These are phyloP conservation scores for Pontederia paniculata DNA, from an alignment of 176 grass and related monocot genomes.

Conservation along the genomic window DNA sequence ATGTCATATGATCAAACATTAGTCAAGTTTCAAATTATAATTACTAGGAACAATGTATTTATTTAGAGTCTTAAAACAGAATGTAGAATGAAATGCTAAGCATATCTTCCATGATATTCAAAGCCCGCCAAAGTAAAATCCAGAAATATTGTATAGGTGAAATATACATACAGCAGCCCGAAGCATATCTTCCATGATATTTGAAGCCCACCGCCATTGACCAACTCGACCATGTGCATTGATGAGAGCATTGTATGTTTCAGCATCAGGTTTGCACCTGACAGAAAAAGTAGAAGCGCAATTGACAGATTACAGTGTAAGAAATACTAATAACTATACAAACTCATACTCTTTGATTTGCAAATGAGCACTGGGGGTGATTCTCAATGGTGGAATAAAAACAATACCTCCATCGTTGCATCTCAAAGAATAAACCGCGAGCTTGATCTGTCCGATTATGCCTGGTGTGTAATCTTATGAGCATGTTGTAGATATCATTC, in stretches of 20 bases:
- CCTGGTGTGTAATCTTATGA: conserved; percentile 73
- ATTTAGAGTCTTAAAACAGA: too few relatives aligned
- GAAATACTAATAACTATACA: conserved; percentile 19
- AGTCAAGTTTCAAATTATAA: too few relatives aligned
- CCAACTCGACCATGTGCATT: conserved; percentile 79
- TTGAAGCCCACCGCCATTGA: conserved; percentile 90
- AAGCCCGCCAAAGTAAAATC: conserved; percentile 34
- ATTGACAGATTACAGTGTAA: conserved; percentile 5
- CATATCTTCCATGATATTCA: conserved; percentile 99
- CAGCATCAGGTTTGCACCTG: conserved; percentile 88
- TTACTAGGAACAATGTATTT: too few relatives aligned
- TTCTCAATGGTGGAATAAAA: background rate
- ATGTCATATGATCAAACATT: too few relatives aligned
- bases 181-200: conserved; percentile 99
- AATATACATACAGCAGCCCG: conserved; percentile 61
- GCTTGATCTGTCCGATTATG: conserved; percentile 76
- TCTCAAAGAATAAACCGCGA: conserved; percentile 91
- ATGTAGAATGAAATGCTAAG: conserved; percentile 68
- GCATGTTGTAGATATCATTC: conserved; percentile 70
- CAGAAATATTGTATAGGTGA: background rate
- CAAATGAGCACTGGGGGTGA: too few relatives aligned
- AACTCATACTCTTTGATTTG: background rate
- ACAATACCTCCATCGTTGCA: conserved; percentile 82
- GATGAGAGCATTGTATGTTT: conserved; percentile 84
- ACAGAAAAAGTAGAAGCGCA: conserved; percentile 15